A percentile compares a stretch with the other conserved stretches of the same genome.
These are phyloP conservation scores for Hansenula sp. DNA, from an alignment of 1,139 yeast genomes.

Conservation along the genomic window DNA sequence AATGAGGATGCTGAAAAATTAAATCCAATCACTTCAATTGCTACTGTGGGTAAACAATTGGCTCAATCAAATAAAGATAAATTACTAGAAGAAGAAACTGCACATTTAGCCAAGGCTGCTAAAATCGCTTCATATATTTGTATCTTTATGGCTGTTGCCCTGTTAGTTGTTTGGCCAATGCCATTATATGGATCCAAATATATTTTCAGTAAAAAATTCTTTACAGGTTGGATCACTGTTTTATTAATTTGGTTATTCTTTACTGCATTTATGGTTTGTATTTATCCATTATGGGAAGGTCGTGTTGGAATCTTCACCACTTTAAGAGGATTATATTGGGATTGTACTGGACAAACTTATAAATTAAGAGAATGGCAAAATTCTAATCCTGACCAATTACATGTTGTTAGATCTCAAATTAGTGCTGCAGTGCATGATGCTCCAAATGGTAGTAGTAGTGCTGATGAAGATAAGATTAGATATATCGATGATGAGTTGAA, in stretches of 20 bases:
- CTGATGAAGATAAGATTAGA: conserved; percentile 12
- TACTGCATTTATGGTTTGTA: conserved; percentile 50
- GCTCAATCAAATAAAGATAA: conserved; percentile 34
- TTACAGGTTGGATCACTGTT: conserved; percentile 81
- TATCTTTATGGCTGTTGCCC: conserved; percentile 51
- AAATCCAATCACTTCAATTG: conserved; percentile 30
- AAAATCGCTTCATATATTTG: conserved; percentile 54
- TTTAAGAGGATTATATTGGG: conserved; percentile 80
- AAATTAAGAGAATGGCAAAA: conserved; percentile 74
- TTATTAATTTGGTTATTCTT: conserved; percentile 69
- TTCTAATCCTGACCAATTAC: conserved; percentile 63
- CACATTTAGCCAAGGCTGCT: conserved; percentile 44
- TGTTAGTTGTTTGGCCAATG: conserved; percentile 79
- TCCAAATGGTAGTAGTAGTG: conserved; percentile 4
- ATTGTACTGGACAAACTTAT: conserved; percentile 65
- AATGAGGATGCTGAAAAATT: conserved; percentile 31
- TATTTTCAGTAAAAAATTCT: conserved; percentile 65
- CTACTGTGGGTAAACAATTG: conserved; percentile 40
- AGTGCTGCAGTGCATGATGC: conserved; percentile 25
- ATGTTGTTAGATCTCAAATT: conserved; percentile 62
- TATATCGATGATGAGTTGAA: conserved; percentile 18
- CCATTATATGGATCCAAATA: conserved; percentile 80
- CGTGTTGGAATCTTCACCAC: conserved; percentile 59
- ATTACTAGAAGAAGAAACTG: conserved; percentile 39
- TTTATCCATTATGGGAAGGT: conserved; percentile 68